Evolutionary conservation across 1,139 yeast genomes (phyloP), one percentile per base, ranked within the genome.

Genomic region (Pichia sp.): DNA sequence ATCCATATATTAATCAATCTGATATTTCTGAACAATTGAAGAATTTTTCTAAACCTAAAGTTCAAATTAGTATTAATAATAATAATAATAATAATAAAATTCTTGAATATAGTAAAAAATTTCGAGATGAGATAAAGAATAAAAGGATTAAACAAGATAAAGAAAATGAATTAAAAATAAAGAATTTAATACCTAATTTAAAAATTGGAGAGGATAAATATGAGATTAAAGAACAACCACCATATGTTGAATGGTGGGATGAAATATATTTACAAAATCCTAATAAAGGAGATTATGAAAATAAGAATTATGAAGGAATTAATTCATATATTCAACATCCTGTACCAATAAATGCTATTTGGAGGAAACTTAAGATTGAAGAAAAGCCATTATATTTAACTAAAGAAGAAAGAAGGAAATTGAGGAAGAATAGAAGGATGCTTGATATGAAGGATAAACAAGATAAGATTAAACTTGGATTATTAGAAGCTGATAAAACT

Each of bases 401-500:
- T 1, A 83, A 85, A 58, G 70, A 75, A 51, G 98, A 94, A 61
- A 66, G 74, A 62, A 85, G 85, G 57, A 74, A 92, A 47, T 72
- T 83, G 36, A 72, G 97, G 39, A 76, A 83, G 49, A 84, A 83
- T 50, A 82, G 78, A 36, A 68, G 97, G 46, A 78, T 80, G 41
- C 73, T 74, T 42, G 70, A 66, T 46, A 77, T 79, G 49, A 80
- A 82, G 56, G 92, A 82, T 41, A 73, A 75, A 50, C 96, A 87
- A 58, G 94, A 87, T 55, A 69, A 86, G 40, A 82, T 90, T 28
- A 74, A 80, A 50, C 67, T 87, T 6, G 98, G 98, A 0, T 66
- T 90, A 25, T 89, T 82, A 41, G 84, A 95, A 0, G 85, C 95
- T 3, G 97, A 96, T 0, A 83, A 84, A 6, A 96, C 97, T 3